These are phyloP conservation scores for Grosmannia clavigera DNA, from an alignment of 2,329 filamentous ascomycete species.

Conservation along the genomic window DNA sequence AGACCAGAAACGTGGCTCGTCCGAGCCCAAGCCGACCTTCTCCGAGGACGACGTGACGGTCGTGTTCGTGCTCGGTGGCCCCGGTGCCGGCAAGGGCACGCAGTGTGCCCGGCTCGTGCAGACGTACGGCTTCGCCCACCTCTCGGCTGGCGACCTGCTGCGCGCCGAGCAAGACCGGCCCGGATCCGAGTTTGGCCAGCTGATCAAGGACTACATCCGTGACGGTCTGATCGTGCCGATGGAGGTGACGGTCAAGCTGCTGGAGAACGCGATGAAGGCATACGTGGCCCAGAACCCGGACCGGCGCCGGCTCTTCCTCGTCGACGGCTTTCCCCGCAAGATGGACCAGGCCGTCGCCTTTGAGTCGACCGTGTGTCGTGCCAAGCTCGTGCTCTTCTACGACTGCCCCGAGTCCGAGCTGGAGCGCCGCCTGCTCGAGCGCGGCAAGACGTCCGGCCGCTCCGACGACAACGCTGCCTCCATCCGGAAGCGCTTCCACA, in stretches of 20 bases:
- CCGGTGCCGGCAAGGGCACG: conserved; percentile 91
- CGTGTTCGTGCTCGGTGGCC: conserved; percentile 90
- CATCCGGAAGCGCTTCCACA: conserved; percentile 92
- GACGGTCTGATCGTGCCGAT: conserved; percentile 96
- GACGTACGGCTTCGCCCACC: conserved; percentile 83
- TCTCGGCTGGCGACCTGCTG: conserved; percentile 85
- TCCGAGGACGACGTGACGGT: conserved; percentile 70
- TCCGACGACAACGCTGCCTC: conserved; percentile 90
- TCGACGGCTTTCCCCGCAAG: conserved; percentile 84
- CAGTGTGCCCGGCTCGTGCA: conserved; percentile 82
- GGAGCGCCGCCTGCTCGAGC: conserved; percentile 69
- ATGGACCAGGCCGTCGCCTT: conserved; percentile 95
- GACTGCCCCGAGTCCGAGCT: conserved; percentile 86
- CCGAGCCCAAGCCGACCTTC: conserved; percentile 50
- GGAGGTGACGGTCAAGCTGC: conserved; percentile 87
- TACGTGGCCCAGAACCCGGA: conserved; percentile 38
- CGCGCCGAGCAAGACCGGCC: conserved; percentile 84
- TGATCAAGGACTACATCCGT: conserved; percentile 89
- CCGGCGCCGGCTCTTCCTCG: conserved; percentile 53
- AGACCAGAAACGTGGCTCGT: neutral
- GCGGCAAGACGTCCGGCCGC: conserved; percentile 85
- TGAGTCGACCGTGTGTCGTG: conserved; percentile 75
- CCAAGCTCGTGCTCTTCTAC: conserved; percentile 81
- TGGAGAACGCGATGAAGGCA: conserved; percentile 84
- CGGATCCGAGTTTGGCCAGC: conserved; percentile 76